phyloP scores from a whole-genome alignment of 441 rosid genomes.

The Bruguiera hainesii region DNA sequence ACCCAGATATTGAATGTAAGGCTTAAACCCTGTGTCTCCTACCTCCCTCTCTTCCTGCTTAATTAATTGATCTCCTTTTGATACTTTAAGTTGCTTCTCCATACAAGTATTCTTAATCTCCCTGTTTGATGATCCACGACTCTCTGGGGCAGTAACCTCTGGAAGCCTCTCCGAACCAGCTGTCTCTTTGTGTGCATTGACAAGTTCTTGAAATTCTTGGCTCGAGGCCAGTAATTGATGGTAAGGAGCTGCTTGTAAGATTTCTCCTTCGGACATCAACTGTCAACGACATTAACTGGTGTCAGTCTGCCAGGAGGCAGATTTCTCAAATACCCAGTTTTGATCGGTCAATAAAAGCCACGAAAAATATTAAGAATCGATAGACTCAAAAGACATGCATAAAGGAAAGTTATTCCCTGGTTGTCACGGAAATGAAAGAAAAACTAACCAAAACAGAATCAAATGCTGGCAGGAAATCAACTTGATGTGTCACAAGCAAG shows the following conservation, averaged over 20 bases:
- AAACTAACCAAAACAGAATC: slow-evolving; percentile 75
- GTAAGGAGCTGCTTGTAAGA: slow-evolving; percentile 67
- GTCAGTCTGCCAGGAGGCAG: background rate
- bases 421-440: background rate
- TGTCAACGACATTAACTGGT: slow-evolving; percentile 27
- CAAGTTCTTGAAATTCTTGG: slow-evolving; percentile 81
- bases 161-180: slow-evolving; percentile 74
- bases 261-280: slow-evolving; percentile 94
- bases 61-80: slow-evolving; percentile 68
- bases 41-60: slow-evolving; percentile 81
- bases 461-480: slow-evolving; percentile 92
- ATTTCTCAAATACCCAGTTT: background rate
- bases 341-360: no score
- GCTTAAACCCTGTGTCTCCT: slow-evolving; percentile 80
- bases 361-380: no score
- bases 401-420: background rate
- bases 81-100: slow-evolving; percentile 36
- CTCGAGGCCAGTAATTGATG: slow-evolving; percentile 63
- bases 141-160: slow-evolving; percentile 34
- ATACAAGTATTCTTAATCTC: slow-evolving; percentile 55
- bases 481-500: slow-evolving; percentile 92
- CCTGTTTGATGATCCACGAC: slow-evolving; percentile 26
- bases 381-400: background rate
- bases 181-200: slow-evolving; percentile 90
- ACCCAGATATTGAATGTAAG: slow-evolving; percentile 64